Percentiles rank a stretch among this genome's conserved stretches.
Evolutionary conservation across 1,284 basidiomycete species (phyloP).

Genomic region (Trametes hirsuta): DNA sequence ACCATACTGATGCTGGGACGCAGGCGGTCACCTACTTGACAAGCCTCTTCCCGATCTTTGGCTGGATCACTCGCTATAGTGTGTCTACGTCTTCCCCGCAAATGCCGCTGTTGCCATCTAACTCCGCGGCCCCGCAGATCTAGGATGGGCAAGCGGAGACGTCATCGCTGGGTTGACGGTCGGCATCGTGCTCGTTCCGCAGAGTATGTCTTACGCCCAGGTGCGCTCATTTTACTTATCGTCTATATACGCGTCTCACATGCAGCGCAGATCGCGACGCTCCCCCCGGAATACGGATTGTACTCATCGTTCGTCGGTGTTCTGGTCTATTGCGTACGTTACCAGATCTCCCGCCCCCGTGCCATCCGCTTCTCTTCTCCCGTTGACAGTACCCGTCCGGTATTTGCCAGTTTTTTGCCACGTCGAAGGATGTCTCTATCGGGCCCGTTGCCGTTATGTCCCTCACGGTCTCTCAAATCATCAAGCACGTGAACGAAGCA

Average conservation of each 20-base stretch:
- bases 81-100: conserved; percentile 25
- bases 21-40: conserved; percentile 63
- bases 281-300: conserved; percentile 86
- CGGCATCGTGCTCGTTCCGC: conserved; percentile 88
- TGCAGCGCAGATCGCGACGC: conserved; percentile 72
- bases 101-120: background rate
- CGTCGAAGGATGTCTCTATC: conserved; percentile 93
- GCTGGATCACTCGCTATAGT: conserved; percentile 86
- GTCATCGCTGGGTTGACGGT: conserved; percentile 88
- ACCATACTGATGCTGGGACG: background rate
- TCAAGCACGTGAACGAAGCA: conserved; percentile 59
- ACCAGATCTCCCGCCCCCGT: conserved; percentile 26
- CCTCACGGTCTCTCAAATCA: conserved; percentile 81
- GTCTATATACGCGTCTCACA: conserved; percentile 2
- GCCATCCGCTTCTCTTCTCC: conserved; percentile 5
- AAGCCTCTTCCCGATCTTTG: conserved; percentile 79
- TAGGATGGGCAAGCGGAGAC: conserved; percentile 77
- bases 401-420: conserved; percentile 78
- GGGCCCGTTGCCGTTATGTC: conserved; percentile 98
- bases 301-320: conserved; percentile 97
- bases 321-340: conserved; percentile 72
- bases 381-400: conserved; percentile 15
- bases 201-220: conserved; percentile 80
- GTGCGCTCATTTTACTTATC: conserved; percentile 36
- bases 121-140: conserved; percentile 43